Conservation (phyloP, 257 asterid genomes). For the Scutellaria baicalensis region DNA sequence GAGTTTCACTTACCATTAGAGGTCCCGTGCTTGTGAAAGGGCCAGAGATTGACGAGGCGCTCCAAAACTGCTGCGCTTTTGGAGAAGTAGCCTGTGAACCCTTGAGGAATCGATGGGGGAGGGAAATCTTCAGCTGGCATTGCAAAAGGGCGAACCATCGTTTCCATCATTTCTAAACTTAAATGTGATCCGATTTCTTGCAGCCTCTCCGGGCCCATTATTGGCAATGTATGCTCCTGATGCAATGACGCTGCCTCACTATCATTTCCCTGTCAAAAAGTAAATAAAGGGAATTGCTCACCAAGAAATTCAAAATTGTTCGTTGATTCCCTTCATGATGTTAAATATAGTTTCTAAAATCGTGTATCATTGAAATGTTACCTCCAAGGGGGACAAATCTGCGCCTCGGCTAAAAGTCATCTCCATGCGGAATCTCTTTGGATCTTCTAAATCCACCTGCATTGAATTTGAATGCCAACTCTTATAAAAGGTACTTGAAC, state of each 20-base stretch:
- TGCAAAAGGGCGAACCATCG: conserved; percentile 80
- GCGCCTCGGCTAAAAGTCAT: conserved; percentile 97
- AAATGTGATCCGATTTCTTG: conserved; percentile 80
- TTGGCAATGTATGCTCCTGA: conserved; percentile 95
- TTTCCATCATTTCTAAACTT: conserved; percentile 82
- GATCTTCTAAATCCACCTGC: conserved; percentile 94
- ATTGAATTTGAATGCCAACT: conserved; percentile 8
- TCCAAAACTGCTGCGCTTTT: conserved; percentile 87
- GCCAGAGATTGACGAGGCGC: conserved; percentile 93
- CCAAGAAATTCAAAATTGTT: background rate
- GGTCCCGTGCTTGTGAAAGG: conserved; percentile 79
- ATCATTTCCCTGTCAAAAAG: conserved; percentile 48
- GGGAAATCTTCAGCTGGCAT: conserved; percentile 99
- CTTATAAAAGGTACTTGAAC: background rate
- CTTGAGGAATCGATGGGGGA: conserved; percentile 86
- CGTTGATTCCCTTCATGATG: background rate
- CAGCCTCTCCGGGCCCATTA: conserved; percentile 98
- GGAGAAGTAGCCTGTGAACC: conserved; percentile 91
- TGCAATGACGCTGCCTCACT: conserved; percentile 68
- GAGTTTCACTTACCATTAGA: conserved; percentile 38
- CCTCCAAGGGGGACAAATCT: conserved; percentile 95
- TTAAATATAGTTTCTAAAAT: background rate
- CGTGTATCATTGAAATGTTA: conserved; percentile 17
- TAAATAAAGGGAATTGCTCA: background rate
- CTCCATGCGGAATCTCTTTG: conserved; percentile 84